phyloP scores from a whole-genome alignment of 192 early-diverging fungal genomes.

The Entophlyctis luteolus region DNA sequence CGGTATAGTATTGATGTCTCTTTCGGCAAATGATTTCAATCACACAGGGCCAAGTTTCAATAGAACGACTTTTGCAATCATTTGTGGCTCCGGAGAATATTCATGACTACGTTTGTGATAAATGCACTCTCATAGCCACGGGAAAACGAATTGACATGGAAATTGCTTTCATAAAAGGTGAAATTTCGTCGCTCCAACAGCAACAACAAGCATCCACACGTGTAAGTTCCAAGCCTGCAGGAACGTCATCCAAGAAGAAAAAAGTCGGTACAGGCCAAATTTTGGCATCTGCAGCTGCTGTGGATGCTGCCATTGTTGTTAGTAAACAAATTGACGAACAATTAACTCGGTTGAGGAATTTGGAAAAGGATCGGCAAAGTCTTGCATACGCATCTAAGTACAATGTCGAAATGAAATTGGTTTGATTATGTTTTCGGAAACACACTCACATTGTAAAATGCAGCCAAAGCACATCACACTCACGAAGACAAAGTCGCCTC shows the following conservation, averaged over 20 bases:
- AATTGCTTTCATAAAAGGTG: not conserved
- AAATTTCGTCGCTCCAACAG: constrained; percentile 19
- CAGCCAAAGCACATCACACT: constrained; percentile 18
- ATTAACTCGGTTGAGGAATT: too few relatives aligned
- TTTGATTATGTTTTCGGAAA: constrained; percentile 3
- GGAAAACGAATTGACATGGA: constrained; percentile 31
- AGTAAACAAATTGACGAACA: too few relatives aligned
- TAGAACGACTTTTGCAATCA: constrained; percentile 52
- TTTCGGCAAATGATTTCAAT: constrained; percentile 69
- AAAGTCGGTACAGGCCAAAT: not conserved
- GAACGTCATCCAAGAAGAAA: constrained; percentile 1
- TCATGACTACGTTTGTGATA: constrained; percentile 62
- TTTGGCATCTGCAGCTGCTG: not conserved
- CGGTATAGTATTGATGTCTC: constrained; percentile 72
- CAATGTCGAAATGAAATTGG: constrained; percentile 33
- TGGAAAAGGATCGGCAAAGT: constrained; percentile 10
- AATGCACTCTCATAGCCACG: constrained; percentile 58
- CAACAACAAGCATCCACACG: not conserved
- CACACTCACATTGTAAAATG: not conserved
- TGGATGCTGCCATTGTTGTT: too few relatives aligned
- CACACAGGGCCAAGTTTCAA: constrained; percentile 36
- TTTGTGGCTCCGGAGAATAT: constrained; percentile 62
- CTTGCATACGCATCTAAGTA: constrained; percentile 18
- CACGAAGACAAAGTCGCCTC: not conserved
- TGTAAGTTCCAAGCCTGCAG: not conserved